Evolutionary conservation across 2,329 filamentous ascomycete species (phyloP).

Genomic region (Bimuria novae-zelandiae): DNA sequence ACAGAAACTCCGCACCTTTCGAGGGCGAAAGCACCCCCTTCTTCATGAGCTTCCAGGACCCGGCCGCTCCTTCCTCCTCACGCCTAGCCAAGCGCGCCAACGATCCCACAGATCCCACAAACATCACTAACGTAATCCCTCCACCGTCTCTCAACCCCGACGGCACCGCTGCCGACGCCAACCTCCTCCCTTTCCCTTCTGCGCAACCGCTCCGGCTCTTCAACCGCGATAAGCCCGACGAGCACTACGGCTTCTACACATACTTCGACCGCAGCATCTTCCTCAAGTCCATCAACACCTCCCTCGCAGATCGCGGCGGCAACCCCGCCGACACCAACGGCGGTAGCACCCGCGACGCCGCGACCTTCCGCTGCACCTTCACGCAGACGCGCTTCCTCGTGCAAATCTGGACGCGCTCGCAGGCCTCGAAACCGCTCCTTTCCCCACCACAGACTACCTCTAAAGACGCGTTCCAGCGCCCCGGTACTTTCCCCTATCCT

Average conservation of each 20-base stretch:
- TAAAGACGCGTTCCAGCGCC: conserved; percentile 53
- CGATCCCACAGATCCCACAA: conserved; percentile 28
- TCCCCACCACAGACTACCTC: conserved; percentile 37
- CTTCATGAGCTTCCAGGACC: conserved; percentile 73
- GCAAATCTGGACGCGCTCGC: conserved; percentile 64
- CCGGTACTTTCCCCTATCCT: conserved; percentile 65
- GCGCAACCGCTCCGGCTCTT: conserved; percentile 82
- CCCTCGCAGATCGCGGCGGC: conserved; percentile 45
- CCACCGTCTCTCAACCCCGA: conserved; percentile 66
- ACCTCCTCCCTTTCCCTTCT: conserved; percentile 70
- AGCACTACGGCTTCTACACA: conserved; percentile 93
- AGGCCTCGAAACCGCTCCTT: conserved; percentile 44
- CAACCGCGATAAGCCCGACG: conserved; percentile 76
- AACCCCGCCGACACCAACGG: conserved; percentile 55
- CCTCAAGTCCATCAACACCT: conserved; percentile 65
- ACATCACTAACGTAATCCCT: conserved; percentile 64
- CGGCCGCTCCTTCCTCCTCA: conserved; percentile 24
- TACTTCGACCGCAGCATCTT: conserved; percentile 91
- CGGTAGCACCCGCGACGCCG: conserved; percentile 53
- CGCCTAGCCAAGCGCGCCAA: conserved; percentile 45
- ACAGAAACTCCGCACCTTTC: conserved; percentile 71
- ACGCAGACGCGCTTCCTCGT: conserved; percentile 65
- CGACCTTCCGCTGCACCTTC: conserved; percentile 61
- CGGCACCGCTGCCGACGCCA: conserved; percentile 73
- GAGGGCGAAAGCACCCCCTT: conserved; percentile 88